A percentile compares a stretch with the other conserved stretches of the same genome.
These are phyloP conservation scores for Globisporangium echinulatum DNA, from an alignment of 352 stramenopile species.

Conservation along the genomic window DNA sequence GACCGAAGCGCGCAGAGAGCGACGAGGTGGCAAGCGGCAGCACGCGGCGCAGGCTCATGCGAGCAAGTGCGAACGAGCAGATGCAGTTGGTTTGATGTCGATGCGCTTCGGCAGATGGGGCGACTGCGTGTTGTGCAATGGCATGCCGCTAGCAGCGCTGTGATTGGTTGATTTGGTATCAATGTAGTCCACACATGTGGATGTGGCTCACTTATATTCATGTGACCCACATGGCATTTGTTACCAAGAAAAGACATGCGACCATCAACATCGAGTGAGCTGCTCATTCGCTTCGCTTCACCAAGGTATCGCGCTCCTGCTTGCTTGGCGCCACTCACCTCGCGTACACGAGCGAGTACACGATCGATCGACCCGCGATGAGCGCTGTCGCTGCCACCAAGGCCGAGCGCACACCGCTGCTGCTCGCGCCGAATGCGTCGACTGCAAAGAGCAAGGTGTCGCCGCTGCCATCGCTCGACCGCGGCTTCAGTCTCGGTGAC, in stretches of 20 bases:
- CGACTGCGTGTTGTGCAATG: background rate
- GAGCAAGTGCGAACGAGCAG: background rate
- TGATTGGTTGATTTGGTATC: background rate
- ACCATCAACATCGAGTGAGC: background rate
- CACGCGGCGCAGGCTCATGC: constrained; percentile 3
- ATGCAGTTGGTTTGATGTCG: background rate
- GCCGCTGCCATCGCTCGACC: constrained; percentile 3
- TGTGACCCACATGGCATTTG: background rate
- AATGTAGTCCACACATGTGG: background rate
- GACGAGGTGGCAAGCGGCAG: background rate
- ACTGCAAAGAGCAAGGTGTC: constrained; percentile 4
- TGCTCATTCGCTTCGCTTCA: too few relatives aligned
- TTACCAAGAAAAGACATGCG: background rate
- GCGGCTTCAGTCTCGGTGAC: constrained; percentile 8
- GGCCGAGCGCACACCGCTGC: constrained; percentile 14
- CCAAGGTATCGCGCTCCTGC: too few relatives aligned
- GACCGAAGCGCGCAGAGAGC: background rate
- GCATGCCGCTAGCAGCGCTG: background rate
- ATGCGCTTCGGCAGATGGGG: background rate
- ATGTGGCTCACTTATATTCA: background rate
- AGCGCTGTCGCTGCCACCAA: background rate
- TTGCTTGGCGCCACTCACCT: background rate
- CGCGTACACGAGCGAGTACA: background rate
- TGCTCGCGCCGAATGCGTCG: constrained; percentile 4
- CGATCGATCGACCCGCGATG: background rate